Base-by-base conservation (phyloP, 2,329 filamentous ascomycete species). In the Neonectria magnoliae region DNA sequence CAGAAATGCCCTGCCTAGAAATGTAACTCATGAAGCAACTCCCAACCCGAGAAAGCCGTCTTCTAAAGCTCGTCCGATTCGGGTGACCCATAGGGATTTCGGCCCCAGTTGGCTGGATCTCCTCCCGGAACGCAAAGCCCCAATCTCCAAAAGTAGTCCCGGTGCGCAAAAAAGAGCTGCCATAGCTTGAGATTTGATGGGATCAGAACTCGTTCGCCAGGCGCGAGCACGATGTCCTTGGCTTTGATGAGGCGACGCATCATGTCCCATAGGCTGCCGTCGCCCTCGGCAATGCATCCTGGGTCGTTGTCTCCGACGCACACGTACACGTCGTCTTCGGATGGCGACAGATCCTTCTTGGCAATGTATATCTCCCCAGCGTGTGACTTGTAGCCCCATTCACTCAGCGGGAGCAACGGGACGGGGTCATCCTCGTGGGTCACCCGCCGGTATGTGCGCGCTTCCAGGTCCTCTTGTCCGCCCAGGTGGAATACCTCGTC, bases 81-180 rank as follows among this genome's bases (percentile, higher is more conserved):
- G 20, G 69, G 71, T 20, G 81, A 73, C 62, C 81, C 78, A 74
- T 87, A 84, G 63, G 75, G 78, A 50, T 84, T 82, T 66, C 85
- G 81, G 18, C 84, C 87, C 90, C 90, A 92, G 70, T 92, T 87
- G 50, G 83, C 82, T 3, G 90, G 90, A 76, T 91, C 90, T 13
- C 92, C 92, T 13, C 91, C 91, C 0, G 95, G 94, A 2, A 98
- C 84, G 80, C 96, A 99, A 33, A 98, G 81, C 0, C 96, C 96
- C 57, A 99, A 79, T 61, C 96, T 86, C 93, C 93, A 97, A 80
- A 99, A 98, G 79, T 99, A 99, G 81, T 99, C 96, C 42, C 96
- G 84, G 80, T 99, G 96, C 1, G 94, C 92, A 78, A 97, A 97
- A 75, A 98, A 91, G 8, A 98, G 82, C 79, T 97, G 89, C 93